A percentile compares a stretch with the other conserved stretches of the same genome.
Conservation (phyloP, 1,139 yeast genomes). For the Zygosaccharomyces pseudobailii region DNA sequence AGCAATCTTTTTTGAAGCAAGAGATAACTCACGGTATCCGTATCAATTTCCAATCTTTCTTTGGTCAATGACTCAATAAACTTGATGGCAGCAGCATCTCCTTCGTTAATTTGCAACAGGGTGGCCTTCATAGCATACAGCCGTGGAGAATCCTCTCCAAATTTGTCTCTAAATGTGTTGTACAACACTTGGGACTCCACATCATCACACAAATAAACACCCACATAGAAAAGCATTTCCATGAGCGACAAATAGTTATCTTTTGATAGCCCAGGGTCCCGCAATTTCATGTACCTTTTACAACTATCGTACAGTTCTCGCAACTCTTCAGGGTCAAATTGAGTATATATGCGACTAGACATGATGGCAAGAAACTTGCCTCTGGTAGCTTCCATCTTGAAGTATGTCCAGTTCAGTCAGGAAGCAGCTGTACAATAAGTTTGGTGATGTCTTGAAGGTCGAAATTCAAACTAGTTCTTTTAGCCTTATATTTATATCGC, state of each 20-base stretch:
- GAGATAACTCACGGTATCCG: constrained; percentile 29
- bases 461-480: not conserved
- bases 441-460: not conserved
- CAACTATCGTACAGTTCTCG: constrained; percentile 36
- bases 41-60: constrained; percentile 29
- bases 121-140: constrained; percentile 31
- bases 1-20: constrained; percentile 27
- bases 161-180: constrained; percentile 61
- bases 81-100: constrained; percentile 24
- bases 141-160: constrained; percentile 42
- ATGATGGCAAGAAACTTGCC: constrained; percentile 36
- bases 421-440: not conserved
- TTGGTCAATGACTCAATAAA: constrained; percentile 29
- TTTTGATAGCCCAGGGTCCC: constrained; percentile 36
- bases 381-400: constrained; percentile 17
- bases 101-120: constrained; percentile 28
- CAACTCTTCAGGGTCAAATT: constrained; percentile 39
- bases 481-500: not conserved
- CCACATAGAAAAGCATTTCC: constrained; percentile 68
- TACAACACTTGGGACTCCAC: constrained; percentile 63
- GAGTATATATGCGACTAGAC: constrained; percentile 38
- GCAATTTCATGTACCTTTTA: constrained; percentile 18
- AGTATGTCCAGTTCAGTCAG: not conserved
- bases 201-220: constrained; percentile 62
- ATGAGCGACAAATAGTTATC: constrained; percentile 54